phyloP scores from a whole-genome alignment of 1,284 basidiomycete genomes.

The Cerioporus squamosus region DNA sequence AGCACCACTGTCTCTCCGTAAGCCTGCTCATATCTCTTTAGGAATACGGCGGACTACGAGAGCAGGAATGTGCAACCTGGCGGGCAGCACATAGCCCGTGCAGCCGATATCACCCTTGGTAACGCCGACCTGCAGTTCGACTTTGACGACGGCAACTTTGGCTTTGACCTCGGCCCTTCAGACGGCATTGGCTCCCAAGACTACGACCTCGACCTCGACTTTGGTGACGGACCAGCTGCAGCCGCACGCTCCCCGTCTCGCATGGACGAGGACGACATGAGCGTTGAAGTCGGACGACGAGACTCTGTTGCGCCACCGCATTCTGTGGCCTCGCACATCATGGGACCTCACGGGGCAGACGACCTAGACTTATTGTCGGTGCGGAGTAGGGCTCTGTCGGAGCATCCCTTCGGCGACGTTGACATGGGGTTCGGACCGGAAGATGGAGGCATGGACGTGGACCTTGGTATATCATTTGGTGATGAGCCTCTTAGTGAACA shows the following conservation, averaged over 20 bases:
- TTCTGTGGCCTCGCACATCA: slow-evolving; percentile 64
- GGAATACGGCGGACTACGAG: slow-evolving; percentile 75
- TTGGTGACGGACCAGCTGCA: slow-evolving; percentile 58
- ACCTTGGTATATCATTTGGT: slow-evolving; percentile 74
- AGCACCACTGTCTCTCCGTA: neutral
- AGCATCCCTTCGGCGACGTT: slow-evolving; percentile 67
- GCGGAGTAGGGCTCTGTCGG: slow-evolving; percentile 64
- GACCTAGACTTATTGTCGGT: slow-evolving; percentile 67
- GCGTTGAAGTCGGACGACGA: slow-evolving; percentile 78
- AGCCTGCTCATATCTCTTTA: slow-evolving; percentile 32
- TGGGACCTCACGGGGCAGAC: slow-evolving; percentile 48
- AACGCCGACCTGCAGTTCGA: slow-evolving; percentile 66
- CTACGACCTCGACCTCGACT: slow-evolving; percentile 74
- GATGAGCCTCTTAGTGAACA: slow-evolving; percentile 33
- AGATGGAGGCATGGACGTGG: slow-evolving; percentile 59
- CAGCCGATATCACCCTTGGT: slow-evolving; percentile 84
- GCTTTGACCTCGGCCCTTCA: slow-evolving; percentile 73
- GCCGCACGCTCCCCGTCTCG: slow-evolving; percentile 31
- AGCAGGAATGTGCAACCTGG: slow-evolving; percentile 67
- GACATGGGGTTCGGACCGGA: slow-evolving; percentile 62
- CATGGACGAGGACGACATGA: slow-evolving; percentile 52
- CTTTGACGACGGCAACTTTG: slow-evolving; percentile 58
- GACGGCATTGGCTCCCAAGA: slow-evolving; percentile 89
- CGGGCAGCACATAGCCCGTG: slow-evolving; percentile 79
- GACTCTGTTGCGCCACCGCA: slow-evolving; percentile 56